Percentiles rank a stretch among this genome's conserved stretches.
Conservation (phyloP, 177 flowering plant genomes). For the Telopea speciosissima region DNA sequence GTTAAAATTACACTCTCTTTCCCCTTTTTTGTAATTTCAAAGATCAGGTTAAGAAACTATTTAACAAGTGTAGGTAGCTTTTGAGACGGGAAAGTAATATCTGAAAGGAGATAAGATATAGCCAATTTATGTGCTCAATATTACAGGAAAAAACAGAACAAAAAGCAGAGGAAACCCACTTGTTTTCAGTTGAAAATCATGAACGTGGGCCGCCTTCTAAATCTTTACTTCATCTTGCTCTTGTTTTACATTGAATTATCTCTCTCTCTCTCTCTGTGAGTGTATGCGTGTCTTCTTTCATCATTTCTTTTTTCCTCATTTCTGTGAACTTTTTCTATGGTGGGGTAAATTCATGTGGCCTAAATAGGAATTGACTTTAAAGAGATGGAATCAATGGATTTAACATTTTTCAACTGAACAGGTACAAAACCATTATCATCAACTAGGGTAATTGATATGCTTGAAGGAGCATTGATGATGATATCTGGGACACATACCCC, state of each 20-base stretch:
- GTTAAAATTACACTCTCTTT: constrained; percentile 5
- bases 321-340: not conserved
- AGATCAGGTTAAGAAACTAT: not conserved
- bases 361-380: constrained; percentile 30
- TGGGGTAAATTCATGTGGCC: not conserved
- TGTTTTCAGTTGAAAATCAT: constrained; percentile 9
- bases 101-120: constrained; percentile 30
- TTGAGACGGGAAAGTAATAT: constrained; percentile 17
- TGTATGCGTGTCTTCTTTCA: not conserved
- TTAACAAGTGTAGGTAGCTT: constrained; percentile 12
- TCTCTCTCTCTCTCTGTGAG: too few relatives aligned
- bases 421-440: constrained; percentile 30
- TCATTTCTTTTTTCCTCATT: not conserved
- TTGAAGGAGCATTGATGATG: too few relatives aligned
- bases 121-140: constrained; percentile 15
- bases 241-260: not conserved
- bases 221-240: constrained; percentile 12
- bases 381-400: constrained; percentile 19
- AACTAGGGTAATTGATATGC: not conserved
- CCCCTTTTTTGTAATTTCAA: constrained; percentile 3
- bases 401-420: constrained; percentile 30
- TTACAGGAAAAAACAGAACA: constrained; percentile 6
- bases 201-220: constrained; percentile 25
- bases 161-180: constrained; percentile 24
- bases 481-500: too few relatives aligned